phyloP scores from a whole-genome alignment of 2,329 filamentous ascomycete genomes.

The Emmonsiellopsis sp. region DNA sequence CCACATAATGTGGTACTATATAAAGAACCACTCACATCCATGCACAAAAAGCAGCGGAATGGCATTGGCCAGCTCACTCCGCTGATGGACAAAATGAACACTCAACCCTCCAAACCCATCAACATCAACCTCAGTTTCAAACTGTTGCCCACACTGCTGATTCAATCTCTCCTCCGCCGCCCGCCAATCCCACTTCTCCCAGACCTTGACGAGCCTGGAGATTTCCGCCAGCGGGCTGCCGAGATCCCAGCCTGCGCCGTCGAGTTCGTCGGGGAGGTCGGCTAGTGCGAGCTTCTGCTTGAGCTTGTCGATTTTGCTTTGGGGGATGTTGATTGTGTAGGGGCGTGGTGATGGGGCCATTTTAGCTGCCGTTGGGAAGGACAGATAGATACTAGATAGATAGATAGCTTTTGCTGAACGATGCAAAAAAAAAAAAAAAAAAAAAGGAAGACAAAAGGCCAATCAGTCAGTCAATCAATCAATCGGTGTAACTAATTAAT shows the following conservation, averaged over 20 bases:
- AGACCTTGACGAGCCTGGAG: slow-evolving; percentile 48
- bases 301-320: slow-evolving; percentile 44
- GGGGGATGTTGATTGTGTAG: slow-evolving; percentile 44
- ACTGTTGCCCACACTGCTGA: slow-evolving; percentile 45
- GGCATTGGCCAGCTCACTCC: slow-evolving; percentile 40
- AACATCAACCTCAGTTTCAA: slow-evolving; percentile 40
- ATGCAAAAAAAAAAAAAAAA: not conserved
- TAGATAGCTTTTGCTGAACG: too few species aligned
- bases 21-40: slow-evolving; percentile 39
- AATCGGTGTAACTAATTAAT: not conserved
- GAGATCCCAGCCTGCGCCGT: slow-evolving; percentile 45
- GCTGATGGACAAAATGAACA: slow-evolving; percentile 57
- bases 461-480: not conserved
- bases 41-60: slow-evolving; percentile 61
- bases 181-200: slow-evolving; percentile 54
- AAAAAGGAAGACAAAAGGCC: not conserved
- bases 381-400: too few species aligned
- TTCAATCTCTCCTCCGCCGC: slow-evolving; percentile 51
- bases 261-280: slow-evolving; percentile 49
- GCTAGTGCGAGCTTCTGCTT: slow-evolving; percentile 46
- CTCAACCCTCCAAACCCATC: slow-evolving; percentile 51
- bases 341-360: slow-evolving; percentile 14
- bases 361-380: not conserved
- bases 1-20: not conserved
- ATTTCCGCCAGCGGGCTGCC: slow-evolving; percentile 53